phyloP scores from a whole-genome alignment of 805 yeast species.

The Ogataea methanolica region DNA sequence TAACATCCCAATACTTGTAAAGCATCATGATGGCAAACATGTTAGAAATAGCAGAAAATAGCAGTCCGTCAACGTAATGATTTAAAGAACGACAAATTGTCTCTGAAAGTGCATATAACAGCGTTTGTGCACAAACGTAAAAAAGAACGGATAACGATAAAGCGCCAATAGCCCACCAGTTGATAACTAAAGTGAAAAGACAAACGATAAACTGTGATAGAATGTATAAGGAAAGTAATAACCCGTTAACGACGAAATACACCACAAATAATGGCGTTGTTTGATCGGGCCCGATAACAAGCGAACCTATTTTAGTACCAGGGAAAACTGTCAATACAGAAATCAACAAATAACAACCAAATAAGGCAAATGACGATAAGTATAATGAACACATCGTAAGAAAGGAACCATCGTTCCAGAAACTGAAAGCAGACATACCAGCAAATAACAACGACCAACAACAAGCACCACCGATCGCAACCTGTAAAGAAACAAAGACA shows the following conservation, averaged over 20 bases:
- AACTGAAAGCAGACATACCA: constrained; percentile 79
- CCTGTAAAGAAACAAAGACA: constrained; percentile 78
- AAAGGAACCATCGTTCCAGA: constrained; percentile 92
- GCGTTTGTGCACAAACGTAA: constrained; percentile 75
- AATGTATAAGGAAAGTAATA: constrained; percentile 57
- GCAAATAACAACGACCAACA: constrained; percentile 66
- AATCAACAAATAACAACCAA: constrained; percentile 61
- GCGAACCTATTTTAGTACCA: constrained; percentile 40
- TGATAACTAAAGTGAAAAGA: constrained; percentile 54
- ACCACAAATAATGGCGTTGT: constrained; percentile 70
- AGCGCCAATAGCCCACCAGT: constrained; percentile 91
- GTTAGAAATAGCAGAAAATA: constrained; percentile 79
- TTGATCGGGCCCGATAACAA: constrained; percentile 41
- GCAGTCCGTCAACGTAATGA: constrained; percentile 88
- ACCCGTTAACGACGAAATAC: constrained; percentile 66
- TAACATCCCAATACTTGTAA: constrained; percentile 94
- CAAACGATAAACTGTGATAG: constrained; percentile 67
- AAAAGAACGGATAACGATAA: constrained; percentile 63
- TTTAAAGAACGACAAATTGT: constrained; percentile 64
- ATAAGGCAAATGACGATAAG: constrained; percentile 48
- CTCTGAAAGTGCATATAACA: constrained; percentile 65
- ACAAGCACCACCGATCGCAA: constrained; percentile 67
- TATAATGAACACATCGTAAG: constrained; percentile 57
- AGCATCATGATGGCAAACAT: constrained; percentile 88
- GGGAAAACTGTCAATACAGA: constrained; percentile 65